Base-by-base conservation (phyloP, 768 basidiomycete genomes). In the Agrocybe chaxingu region DNA sequence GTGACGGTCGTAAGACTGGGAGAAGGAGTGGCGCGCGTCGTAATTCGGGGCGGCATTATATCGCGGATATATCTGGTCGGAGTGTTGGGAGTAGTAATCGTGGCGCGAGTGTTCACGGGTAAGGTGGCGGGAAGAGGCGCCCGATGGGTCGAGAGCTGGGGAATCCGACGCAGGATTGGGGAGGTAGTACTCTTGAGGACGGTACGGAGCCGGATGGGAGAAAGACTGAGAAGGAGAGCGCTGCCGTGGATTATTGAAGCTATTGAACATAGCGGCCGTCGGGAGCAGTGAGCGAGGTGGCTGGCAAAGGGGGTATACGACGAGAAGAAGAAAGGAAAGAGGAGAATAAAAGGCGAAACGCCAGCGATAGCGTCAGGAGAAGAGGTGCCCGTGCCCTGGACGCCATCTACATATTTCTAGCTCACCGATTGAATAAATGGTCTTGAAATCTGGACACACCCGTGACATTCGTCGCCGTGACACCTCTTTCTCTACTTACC, bases 141-240 rank as follows among this genome's bases (percentile, higher is more conserved):
- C 32, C 13, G 46, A 43, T 10, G 48, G 10, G 13, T 38, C 30
- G 46, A 42, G 41, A 42, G 45, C 24, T 34, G 34, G 19, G 38
- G 41, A 32, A 45, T 30, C 29, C 45, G 45, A 37, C 4, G n/a
- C 7, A 31, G 34, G 30, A 29, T 12, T 45, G 10, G 43, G 41
- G 16, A 42, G 30, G 39, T 50, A 53, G 33, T 57, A 57, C 7
- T 51, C 56, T 19, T 37, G 33, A 13, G 48, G 36, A 13, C 57
- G 54, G 47, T 56, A 56, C 29, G 57, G 44, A 30, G 47, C 44
- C 16, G 47, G 24, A 18, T 46, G 47, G 34, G 54, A 42, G 39
- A 41, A 46, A 16, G 51, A 37, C 35, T 54, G 49, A n/a, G 45
- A 45, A 44, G 45, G 53, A 37, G 50, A 24, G 41, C 43, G 56